Evolutionary conservation across 1,284 basidiomycete genomes (phyloP), one percentile per base, ranked within the genome.

Genomic region (Gymnopus androsaceus): DNA sequence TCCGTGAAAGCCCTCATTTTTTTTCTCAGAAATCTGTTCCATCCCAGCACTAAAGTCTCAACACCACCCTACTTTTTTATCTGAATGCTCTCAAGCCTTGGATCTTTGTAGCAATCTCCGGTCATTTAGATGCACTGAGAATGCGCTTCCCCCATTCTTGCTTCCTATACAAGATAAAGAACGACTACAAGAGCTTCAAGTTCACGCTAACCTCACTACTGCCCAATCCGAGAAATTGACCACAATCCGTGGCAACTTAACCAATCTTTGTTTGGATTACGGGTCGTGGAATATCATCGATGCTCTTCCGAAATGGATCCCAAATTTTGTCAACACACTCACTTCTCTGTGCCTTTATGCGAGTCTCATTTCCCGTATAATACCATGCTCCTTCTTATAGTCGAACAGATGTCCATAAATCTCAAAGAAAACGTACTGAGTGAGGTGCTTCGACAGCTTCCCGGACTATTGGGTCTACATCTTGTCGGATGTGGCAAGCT

Each of bases 231-330:
- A 70, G 21, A 68, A 74, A 52, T 69, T 88, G 25, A 57, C 70
- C 14, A 64, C 73, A n/a, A 59, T 84, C n/a, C 14, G 14, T 19
- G 61, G 57, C 12, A 68, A 65, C 5, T 65, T 88, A 30, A 71
- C 72, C 19, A 76, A 67, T 28, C 65, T 90, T 12, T 69, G 76
- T 5, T 68, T 90, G 23, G 82, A 88, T 54, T 73, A 70, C 51
- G 79, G 81, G n/a, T 81, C 81, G 3, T 85, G 84, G 82, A 79
- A 78, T 61, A 68, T 84, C 14, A 69, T 86, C 52, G 77, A 87
- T 61, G 62, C 74, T 9, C 64, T 90, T 17, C 84, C 87, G 3
- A 66, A 60, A 28, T 90, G 88, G 88, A 64, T 73, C 3, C 63
- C 63, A 28, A 66, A 78, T 41, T 48, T 75, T 21, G 67, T 70